Percentiles rank a stretch among this genome's conserved stretches.
phyloP scores from a whole-genome alignment of 2,329 filamentous ascomycete species.

The Epichloe aotearoae region DNA sequence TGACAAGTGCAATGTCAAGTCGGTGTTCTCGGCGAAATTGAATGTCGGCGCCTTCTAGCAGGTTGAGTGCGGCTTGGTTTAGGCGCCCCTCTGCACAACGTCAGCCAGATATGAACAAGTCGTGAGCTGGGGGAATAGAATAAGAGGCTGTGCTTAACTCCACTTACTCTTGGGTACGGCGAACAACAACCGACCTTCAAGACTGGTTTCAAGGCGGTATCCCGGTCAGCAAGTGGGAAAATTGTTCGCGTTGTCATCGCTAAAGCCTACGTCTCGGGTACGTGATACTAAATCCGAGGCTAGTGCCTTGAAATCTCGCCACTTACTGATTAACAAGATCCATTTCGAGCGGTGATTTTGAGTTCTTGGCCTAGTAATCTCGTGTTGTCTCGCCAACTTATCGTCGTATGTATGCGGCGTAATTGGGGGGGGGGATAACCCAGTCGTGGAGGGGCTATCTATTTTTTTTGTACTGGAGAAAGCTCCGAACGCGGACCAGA shows the following conservation, averaged over 20 bases:
- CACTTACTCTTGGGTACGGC: slow-evolving; percentile 94
- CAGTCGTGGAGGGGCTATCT: background rate
- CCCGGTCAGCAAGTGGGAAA: background rate
- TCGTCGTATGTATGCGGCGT: background rate
- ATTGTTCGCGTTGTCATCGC: background rate
- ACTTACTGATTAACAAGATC: slow-evolving; percentile 42
- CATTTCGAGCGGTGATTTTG: slow-evolving; percentile 20
- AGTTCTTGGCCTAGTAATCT: background rate
- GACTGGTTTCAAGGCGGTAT: slow-evolving; percentile 33
- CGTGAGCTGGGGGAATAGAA: background rate
- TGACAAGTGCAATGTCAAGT: slow-evolving; percentile 93
- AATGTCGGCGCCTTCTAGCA: slow-evolving; percentile 87
- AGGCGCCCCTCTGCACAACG: slow-evolving; percentile 64
- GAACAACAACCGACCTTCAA: slow-evolving; percentile 87
- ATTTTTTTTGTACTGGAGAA: background rate
- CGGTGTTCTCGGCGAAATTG: slow-evolving; percentile 92
- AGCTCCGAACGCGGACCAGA: background rate
- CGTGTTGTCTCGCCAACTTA: background rate
- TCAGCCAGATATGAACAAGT: background rate
- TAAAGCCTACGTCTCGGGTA: background rate
- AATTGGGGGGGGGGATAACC: background rate
- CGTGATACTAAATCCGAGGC: background rate
- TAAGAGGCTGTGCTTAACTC: background rate
- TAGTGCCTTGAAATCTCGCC: background rate
- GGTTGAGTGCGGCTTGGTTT: slow-evolving; percentile 74